Percentiles rank a stretch among this genome's conserved stretches.
These are phyloP conservation scores for Perilla frutescens DNA, from an alignment of 257 asterid species.

Conservation along the genomic window DNA sequence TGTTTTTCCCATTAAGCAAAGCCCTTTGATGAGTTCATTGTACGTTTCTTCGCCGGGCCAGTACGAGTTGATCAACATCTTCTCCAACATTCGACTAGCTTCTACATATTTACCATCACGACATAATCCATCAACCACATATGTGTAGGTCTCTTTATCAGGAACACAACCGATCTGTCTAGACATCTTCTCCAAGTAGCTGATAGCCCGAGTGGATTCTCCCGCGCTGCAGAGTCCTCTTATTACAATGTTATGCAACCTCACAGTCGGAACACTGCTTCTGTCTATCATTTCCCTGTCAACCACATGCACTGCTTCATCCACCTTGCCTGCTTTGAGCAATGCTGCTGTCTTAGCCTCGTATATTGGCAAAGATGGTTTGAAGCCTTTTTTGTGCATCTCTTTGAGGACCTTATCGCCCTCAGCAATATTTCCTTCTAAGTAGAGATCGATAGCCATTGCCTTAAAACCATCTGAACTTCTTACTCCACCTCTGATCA, in stretches of 20 bases:
- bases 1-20: constrained; percentile 58
- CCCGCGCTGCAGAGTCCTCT: constrained; percentile 62
- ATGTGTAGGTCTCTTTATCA: constrained; percentile 58
- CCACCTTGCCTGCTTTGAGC: constrained; percentile 47
- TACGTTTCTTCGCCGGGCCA: constrained; percentile 66
- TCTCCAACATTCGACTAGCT: constrained; percentile 72
- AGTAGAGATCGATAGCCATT: constrained; percentile 72
- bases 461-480: constrained; percentile 68
- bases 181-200: constrained; percentile 62
- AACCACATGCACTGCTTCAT: constrained; percentile 65
- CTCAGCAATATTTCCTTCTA: constrained; percentile 69
- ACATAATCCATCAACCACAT: constrained; percentile 73
- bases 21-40: constrained; percentile 59
- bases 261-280: constrained; percentile 59
- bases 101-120: constrained; percentile 63
- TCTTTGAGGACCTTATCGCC: constrained; percentile 64
- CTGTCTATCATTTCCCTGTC: constrained; percentile 68
- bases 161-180: constrained; percentile 67
- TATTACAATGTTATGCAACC: constrained; percentile 64
- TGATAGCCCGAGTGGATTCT: constrained; percentile 52
- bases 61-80: constrained; percentile 58
- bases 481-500: constrained; percentile 69
- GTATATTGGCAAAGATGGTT: constrained; percentile 53
- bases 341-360: constrained; percentile 74
- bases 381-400: constrained; percentile 68